These are phyloP conservation scores for Xylaria polymorpha DNA, from an alignment of 2,329 filamentous ascomycete genomes.

Conservation along the genomic window DNA sequence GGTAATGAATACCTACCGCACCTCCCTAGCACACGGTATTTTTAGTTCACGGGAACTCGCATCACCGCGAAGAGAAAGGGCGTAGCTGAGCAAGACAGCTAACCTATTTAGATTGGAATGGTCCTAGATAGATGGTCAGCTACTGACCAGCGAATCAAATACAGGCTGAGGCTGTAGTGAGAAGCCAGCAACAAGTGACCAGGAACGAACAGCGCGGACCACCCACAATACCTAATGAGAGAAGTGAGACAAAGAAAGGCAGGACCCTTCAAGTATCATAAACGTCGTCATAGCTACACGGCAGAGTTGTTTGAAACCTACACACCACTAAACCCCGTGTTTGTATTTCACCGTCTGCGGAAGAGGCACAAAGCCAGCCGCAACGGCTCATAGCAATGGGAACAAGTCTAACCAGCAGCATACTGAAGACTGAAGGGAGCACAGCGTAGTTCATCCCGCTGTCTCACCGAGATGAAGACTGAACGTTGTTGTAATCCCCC, in stretches of 20 bases:
- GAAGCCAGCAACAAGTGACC: neutral
- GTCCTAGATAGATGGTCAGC: neutral
- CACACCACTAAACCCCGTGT: neutral
- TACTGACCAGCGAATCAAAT: constrained; percentile 21
- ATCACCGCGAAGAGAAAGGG: constrained; percentile 21
- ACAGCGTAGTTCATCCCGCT: constrained; percentile 15
- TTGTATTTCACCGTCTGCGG: constrained; percentile 8
- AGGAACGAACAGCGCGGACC: neutral
- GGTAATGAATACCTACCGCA: neutral
- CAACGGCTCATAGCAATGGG: neutral
- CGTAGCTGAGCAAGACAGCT: constrained; percentile 1
- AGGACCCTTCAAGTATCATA: neutral
- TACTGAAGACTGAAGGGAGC: constrained; percentile 16
- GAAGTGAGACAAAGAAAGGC: constrained; percentile 8
- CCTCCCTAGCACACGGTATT: neutral
- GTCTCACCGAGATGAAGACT: constrained; percentile 13
- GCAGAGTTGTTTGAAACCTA: neutral
- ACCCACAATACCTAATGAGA: neutral
- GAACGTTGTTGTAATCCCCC: neutral
- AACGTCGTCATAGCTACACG: constrained; percentile 11
- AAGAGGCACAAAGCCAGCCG: constrained; percentile 1
- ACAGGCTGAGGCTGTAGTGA: constrained; percentile 12
- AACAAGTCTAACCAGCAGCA: constrained; percentile 6
- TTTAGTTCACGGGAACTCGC: constrained; percentile 19
- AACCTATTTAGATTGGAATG: constrained; percentile 16